Percentiles rank a stretch among this genome's conserved stretches.
These are phyloP conservation scores for Botrytis hyacinthi DNA, from an alignment of 2,329 filamentous ascomycete species.

Conservation along the genomic window DNA sequence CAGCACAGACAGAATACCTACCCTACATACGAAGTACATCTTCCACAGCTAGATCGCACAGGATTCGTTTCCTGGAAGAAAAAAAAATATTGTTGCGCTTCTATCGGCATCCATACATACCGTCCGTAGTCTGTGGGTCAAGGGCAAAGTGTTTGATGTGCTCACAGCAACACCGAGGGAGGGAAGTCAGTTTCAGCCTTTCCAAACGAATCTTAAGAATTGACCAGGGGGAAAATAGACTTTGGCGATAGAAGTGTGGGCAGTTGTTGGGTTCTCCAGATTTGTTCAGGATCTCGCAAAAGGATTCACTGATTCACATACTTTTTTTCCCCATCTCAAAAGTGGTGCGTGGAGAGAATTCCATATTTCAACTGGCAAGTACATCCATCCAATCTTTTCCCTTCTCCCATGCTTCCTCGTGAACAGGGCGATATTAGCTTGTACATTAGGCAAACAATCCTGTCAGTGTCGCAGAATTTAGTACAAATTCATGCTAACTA, in stretches of 20 bases:
- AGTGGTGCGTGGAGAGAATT: constrained; percentile 4
- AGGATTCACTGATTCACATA: background rate
- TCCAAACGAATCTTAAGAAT: background rate
- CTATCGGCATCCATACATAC: constrained; percentile 2
- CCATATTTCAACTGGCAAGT: constrained; percentile 7
- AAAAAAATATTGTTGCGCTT: background rate
- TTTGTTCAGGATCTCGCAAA: background rate
- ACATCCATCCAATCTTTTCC: background rate
- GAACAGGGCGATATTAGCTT: background rate
- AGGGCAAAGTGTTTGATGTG: constrained; percentile 13
- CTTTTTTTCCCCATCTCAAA: background rate
- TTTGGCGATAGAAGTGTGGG: constrained; percentile 12
- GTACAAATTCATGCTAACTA: constrained; percentile 29
- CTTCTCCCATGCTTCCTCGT: background rate
- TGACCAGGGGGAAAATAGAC: constrained; percentile 2
- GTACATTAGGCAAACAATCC: background rate
- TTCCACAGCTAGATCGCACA: constrained; percentile 1
- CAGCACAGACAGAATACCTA: background rate
- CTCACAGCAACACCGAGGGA: constrained; percentile 7
- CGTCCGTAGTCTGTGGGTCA: constrained; percentile 16
- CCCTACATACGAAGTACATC: background rate
- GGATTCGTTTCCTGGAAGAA: constrained; percentile 9
- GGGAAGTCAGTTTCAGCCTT: constrained; percentile 16
- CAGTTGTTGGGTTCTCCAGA: constrained; percentile 13
- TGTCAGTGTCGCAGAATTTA: constrained; percentile 12